A percentile compares a stretch with the other conserved stretches of the same genome.
Evolutionary conservation across 129 eudicot genomes (phyloP).

Genomic region (Saussurea involucrata): DNA sequence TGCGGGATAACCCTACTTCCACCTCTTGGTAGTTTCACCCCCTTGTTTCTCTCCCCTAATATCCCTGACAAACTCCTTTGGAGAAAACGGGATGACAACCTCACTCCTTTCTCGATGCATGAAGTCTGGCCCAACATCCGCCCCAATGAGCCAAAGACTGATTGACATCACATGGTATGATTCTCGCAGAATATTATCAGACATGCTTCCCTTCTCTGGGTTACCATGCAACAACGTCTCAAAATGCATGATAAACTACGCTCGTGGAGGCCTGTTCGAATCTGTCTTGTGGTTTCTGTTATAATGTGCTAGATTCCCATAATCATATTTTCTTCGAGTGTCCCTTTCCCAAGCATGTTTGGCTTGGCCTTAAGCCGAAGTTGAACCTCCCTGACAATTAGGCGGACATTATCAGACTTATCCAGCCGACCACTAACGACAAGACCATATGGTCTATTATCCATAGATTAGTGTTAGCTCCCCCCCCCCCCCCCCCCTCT

Average conservation of each 20-base stretch:
- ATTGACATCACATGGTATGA: not conserved
- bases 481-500: too few relatives aligned
- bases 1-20: not conserved
- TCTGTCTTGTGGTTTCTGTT: not conserved
- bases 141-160: not conserved
- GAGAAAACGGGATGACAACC: not conserved
- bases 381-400: not conserved
- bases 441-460: too few relatives aligned
- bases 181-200: not conserved
- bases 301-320: not conserved
- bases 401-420: not conserved
- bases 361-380: not conserved
- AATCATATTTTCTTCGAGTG: not conserved
- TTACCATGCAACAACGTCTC: not conserved
- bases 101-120: not conserved
- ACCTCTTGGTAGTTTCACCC: not conserved
- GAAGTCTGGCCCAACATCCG: not conserved
- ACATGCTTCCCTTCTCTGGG: not conserved
- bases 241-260: not conserved
- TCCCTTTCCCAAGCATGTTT: not conserved
- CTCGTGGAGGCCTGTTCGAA: not conserved
- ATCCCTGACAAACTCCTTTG: not conserved
- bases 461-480: too few relatives aligned
- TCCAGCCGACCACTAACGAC: too few relatives aligned
- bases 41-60: not conserved